Conservation (phyloP, 495 filamentous ascomycete genomes). For the Podospora pseudoanserina region DNA sequence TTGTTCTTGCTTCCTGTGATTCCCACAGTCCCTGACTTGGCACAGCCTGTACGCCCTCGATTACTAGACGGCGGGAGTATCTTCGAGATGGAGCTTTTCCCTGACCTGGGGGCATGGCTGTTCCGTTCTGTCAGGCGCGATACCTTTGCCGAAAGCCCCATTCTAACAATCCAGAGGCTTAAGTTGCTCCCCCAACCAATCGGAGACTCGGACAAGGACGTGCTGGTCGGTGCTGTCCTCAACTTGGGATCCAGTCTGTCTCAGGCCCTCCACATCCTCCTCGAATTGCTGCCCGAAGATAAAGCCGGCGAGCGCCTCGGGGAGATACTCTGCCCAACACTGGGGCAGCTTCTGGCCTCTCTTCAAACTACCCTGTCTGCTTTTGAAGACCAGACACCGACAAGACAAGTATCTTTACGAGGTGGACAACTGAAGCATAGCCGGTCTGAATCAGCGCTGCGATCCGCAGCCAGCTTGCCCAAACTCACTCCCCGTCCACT, state of each 20-base stretch:
- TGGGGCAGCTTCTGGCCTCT: conserved; percentile 25
- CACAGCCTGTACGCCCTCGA: not conserved
- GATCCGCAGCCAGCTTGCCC: not conserved
- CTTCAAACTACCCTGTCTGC: conserved; percentile 21
- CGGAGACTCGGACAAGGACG: conserved; percentile 27
- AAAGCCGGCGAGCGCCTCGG: conserved; percentile 28
- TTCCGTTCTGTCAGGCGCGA: conserved; percentile 26
- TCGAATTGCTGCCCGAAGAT: conserved; percentile 28
- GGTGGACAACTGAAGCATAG: conserved; percentile 3
- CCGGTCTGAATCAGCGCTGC: conserved; percentile 6
- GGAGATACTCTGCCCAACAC: conserved; percentile 31
- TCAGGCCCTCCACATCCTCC: conserved; percentile 27
- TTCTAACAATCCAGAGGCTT: conserved; percentile 28
- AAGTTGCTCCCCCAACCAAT: conserved; percentile 23
- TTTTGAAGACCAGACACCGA: conserved; percentile 10
- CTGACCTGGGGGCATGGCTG: conserved; percentile 28
- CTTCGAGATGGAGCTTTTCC: conserved; percentile 24
- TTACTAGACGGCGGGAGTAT: not conserved
- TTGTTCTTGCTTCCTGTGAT: not conserved
- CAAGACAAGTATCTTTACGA: not conserved
- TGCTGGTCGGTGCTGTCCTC: conserved; percentile 30
- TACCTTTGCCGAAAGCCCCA: conserved; percentile 21
- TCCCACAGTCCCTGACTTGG: not conserved
- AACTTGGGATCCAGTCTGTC: conserved; percentile 29
- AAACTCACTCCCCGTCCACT: not conserved